Base-by-base conservation (phyloP, 2,329 filamentous ascomycete species). In the Ascosphaera pollenicola region DNA sequence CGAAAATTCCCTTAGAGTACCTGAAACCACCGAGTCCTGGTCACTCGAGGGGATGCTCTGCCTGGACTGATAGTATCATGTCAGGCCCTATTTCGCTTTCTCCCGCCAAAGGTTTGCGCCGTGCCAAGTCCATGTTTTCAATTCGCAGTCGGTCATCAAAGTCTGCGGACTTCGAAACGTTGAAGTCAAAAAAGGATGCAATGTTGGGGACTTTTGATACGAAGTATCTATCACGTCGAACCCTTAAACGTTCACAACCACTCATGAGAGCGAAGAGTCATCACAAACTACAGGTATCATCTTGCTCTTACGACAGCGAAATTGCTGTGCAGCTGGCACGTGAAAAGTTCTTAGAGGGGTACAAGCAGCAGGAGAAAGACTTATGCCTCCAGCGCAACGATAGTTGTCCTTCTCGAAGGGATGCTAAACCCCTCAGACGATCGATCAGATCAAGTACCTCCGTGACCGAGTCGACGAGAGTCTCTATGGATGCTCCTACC, bases 91-190 rank as follows among this genome's bases (percentile, higher is more conserved):
- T n/a, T n/a, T n/a, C n/a, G 35, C 61, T 62, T 18, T 65, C 62
- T 3, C 65, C 62, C 2, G 64, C 62, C 43, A 56, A 61, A 17
- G 58, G 54, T 38, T 51, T 65, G 21, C 58, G 59, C 24, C 64
- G 60, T 44, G 54, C 62, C 6, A 61, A 56, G 42, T 66, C 63
- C n/a, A 61, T 64, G 60, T 62, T 63, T 40, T 55, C 55, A 5
- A 55, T 60, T 2, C 51, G 55, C 38, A 54, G 52, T 26, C 50
- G 54, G 24, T 43, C 51, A 13, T 48, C 52, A 3, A 48, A 47
- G 17, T 18, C 35, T 7, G 30, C 40, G 28, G 28, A 31, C 28
- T 15, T 31, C 28, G 28, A 31, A 10, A 31, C 28, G n/a, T 15
- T 31, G 28, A 8, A 15, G 28, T 31, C 28, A 31, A n/a, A n/a